Percentiles rank a stretch among this genome's conserved stretches.
Conservation (phyloP, 2,329 filamentous ascomycete species). For the Sclerotinia borealis region DNA sequence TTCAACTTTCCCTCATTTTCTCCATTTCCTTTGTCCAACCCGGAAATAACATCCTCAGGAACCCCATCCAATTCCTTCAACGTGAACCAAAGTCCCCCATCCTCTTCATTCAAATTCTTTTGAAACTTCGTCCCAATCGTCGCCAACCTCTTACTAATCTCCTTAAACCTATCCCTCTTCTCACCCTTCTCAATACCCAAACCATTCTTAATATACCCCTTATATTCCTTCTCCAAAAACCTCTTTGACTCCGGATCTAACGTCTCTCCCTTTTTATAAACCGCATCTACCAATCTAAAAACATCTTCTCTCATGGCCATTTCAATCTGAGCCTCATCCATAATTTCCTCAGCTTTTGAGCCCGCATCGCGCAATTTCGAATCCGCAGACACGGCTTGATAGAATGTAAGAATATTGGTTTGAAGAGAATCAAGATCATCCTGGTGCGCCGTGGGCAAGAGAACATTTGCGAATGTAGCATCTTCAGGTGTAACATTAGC, state of each 20-base stretch:
- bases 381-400: conserved; percentile 69
- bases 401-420: conserved; percentile 67
- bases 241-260: conserved; percentile 64
- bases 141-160: conserved; percentile 75
- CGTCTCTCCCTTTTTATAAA: conserved; percentile 50
- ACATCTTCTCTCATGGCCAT: conserved; percentile 76
- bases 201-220: conserved; percentile 71
- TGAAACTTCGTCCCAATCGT: conserved; percentile 69
- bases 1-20: conserved; percentile 69
- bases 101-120: conserved; percentile 79
- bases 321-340: conserved; percentile 74
- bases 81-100: conserved; percentile 74
- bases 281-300: conserved; percentile 59
- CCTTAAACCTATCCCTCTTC: conserved; percentile 74
- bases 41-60: conserved; percentile 60
- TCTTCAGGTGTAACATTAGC: conserved; percentile 45
- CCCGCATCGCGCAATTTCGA: conserved; percentile 66
- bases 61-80: conserved; percentile 68
- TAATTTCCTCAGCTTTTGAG: conserved; percentile 67
- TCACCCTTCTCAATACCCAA: conserved; percentile 63
- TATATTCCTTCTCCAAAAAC: conserved; percentile 72
- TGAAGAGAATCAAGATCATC: conserved; percentile 59
- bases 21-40: conserved; percentile 64
- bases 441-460: conserved; percentile 64
- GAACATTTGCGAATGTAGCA: conserved; percentile 47